Conservation (phyloP, 345 rosid species). For the Euclidium syriacum region DNA sequence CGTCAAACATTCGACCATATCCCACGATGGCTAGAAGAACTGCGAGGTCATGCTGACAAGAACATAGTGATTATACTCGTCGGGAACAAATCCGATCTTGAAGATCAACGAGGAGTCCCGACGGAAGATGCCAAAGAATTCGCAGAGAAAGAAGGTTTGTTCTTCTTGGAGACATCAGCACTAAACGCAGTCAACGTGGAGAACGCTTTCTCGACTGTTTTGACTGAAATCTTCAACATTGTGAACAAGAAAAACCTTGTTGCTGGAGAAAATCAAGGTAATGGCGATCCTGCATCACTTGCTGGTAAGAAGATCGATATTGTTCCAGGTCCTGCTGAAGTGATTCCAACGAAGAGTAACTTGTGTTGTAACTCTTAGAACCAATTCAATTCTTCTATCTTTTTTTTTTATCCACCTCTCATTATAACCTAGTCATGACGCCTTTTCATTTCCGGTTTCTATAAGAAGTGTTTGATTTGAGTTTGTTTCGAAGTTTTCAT, state of each 20-base stretch:
- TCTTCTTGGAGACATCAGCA: constrained; percentile 66
- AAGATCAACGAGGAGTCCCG: constrained; percentile 49
- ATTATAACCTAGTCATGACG: background rate
- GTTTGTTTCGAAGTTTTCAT: too few species aligned
- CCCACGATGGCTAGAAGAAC: constrained; percentile 55
- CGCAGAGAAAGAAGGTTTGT: constrained; percentile 49
- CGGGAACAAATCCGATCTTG: constrained; percentile 57
- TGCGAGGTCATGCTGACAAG: constrained; percentile 55
- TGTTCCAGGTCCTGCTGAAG: constrained; percentile 63
- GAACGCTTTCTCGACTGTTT: constrained; percentile 45
- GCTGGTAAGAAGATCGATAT: constrained; percentile 28
- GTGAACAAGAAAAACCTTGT: constrained; percentile 47
- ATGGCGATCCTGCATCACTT: constrained; percentile 45
- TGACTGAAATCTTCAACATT: constrained; percentile 52
- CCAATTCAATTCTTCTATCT: background rate
- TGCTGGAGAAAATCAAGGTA: constrained; percentile 47
- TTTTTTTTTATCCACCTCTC: background rate
- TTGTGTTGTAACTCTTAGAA: constrained; percentile 45
- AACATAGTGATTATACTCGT: constrained; percentile 57
- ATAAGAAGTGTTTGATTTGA: too few species aligned
- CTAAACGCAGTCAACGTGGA: constrained; percentile 58
- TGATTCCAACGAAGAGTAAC: constrained; percentile 42
- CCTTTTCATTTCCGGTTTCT: too few species aligned
- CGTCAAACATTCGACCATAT: constrained; percentile 56
- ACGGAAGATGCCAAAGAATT: constrained; percentile 58